A percentile compares a stretch with the other conserved stretches of the same genome.
phyloP scores from a whole-genome alignment of 1,284 basidiomycete genomes.

The Caloboletus firmus region DNA sequence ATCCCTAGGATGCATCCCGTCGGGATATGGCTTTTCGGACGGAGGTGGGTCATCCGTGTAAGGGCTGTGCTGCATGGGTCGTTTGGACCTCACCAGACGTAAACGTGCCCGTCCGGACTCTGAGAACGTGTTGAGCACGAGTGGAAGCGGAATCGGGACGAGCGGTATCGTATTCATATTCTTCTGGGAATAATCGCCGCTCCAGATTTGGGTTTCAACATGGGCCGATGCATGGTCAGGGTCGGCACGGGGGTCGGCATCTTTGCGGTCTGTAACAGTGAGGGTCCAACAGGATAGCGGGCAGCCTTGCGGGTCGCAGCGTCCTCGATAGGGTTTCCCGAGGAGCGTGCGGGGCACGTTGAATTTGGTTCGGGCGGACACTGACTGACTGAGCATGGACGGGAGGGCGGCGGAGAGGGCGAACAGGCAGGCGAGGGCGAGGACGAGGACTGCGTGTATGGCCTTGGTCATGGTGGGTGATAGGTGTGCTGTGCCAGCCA shows the following conservation, averaged over 20 bases:
- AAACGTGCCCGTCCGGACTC: background rate
- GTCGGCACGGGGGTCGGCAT: background rate
- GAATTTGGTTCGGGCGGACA: background rate
- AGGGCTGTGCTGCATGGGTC: background rate
- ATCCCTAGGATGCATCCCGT: background rate
- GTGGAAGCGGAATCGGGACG: background rate
- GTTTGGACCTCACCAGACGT: background rate
- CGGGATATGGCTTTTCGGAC: background rate
- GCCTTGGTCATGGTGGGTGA: slow-evolving; percentile 6
- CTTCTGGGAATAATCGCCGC: background rate
- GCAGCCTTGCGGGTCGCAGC: background rate
- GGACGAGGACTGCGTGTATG: background rate
- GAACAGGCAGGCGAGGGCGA: slow-evolving; percentile 14
- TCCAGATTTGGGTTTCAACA: background rate
- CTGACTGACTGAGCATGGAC: background rate
- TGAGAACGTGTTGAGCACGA: slow-evolving; percentile 7
- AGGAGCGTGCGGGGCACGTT: slow-evolving; percentile 21
- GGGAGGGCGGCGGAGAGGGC: slow-evolving; percentile 9
- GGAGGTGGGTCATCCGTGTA: background rate
- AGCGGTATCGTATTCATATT: background rate
- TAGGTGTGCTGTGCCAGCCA: background rate
- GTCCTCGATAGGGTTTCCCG: slow-evolving; percentile 17
- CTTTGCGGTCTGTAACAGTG: background rate
- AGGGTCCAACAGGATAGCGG: background rate
- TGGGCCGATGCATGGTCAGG: background rate